Percentiles rank a stretch among this genome's conserved stretches.
These are phyloP conservation scores for Excoecaria agallocha DNA, from an alignment of 345 rosid species.

Conservation along the genomic window DNA sequence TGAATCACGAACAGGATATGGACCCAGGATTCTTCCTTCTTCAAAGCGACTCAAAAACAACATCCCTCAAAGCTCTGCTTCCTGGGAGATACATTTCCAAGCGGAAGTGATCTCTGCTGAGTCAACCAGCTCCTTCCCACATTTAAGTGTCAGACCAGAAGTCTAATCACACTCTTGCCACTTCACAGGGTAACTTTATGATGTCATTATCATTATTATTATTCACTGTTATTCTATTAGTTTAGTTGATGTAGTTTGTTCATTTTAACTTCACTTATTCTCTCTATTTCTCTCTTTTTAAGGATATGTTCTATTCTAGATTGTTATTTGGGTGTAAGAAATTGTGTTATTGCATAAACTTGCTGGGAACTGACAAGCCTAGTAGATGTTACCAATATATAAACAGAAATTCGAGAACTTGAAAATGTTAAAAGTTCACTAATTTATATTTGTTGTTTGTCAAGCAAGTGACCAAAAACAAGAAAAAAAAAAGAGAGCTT, in stretches of 20 bases:
- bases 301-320: background rate
- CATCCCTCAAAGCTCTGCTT: slow-evolving; percentile 30
- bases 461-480: no score
- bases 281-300: background rate
- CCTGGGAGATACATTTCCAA: slow-evolving; percentile 70
- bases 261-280: background rate
- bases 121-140: slow-evolving; percentile 4
- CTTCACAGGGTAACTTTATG: slow-evolving; percentile 40
- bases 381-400: no score
- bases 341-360: background rate
- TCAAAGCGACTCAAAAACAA: slow-evolving; percentile 8
- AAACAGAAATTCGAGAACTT: no score
- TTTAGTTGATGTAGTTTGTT: background rate
- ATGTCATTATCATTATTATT: background rate
- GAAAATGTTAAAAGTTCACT: no score
- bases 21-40: slow-evolving; percentile 2
- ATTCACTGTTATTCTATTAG: background rate
- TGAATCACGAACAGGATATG: background rate
- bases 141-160: slow-evolving; percentile 7
- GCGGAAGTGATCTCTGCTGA: slow-evolving; percentile 54
- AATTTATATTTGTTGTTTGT: no score
- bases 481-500: no score
- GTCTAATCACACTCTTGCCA: background rate
- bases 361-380: no score
- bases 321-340: background rate